Evolutionary conservation across 176 grass and related monocot genomes (phyloP).

Genomic region (Avena insularis): DNA sequence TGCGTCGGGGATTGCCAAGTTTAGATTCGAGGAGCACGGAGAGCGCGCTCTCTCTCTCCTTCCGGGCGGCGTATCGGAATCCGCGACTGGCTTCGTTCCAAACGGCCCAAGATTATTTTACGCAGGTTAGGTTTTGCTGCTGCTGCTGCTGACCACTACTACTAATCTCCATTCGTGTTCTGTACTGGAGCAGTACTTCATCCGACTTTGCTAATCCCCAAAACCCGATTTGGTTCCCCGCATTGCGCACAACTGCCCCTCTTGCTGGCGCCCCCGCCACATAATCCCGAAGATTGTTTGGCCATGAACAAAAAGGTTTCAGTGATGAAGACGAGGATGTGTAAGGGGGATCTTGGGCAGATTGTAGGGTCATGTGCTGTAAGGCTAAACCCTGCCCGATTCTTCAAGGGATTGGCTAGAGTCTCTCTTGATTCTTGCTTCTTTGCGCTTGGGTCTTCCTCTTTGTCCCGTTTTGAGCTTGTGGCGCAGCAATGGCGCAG

Average conservation of each 20-base stretch:
- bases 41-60: background rate
- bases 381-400: background rate
- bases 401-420: background rate
- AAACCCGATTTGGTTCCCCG: slow-evolving; percentile 54
- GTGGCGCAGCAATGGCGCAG: background rate
- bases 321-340: background rate
- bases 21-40: slow-evolving; percentile 42
- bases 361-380: slow-evolving; percentile 15
- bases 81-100: slow-evolving; percentile 35
- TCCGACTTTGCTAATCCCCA: slow-evolving; percentile 49
- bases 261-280: slow-evolving; percentile 26
- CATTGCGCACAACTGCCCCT: slow-evolving; percentile 41
- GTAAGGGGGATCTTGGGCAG: slow-evolving; percentile 33
- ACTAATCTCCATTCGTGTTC: slow-evolving; percentile 2
- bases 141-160: background rate
- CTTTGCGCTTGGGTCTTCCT: background rate
- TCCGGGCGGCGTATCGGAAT: slow-evolving; percentile 35
- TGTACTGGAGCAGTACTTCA: background rate
- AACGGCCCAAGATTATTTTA: slow-evolving; percentile 46
- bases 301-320: background rate
- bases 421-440: background rate
- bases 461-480: slow-evolving; percentile 6
- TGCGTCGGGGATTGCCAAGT: slow-evolving; percentile 46
- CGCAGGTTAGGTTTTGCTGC: slow-evolving; percentile 43
- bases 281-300: background rate